Conservation (phyloP, 2,329 filamentous ascomycete species). For the Didymella lethalis region DNA sequence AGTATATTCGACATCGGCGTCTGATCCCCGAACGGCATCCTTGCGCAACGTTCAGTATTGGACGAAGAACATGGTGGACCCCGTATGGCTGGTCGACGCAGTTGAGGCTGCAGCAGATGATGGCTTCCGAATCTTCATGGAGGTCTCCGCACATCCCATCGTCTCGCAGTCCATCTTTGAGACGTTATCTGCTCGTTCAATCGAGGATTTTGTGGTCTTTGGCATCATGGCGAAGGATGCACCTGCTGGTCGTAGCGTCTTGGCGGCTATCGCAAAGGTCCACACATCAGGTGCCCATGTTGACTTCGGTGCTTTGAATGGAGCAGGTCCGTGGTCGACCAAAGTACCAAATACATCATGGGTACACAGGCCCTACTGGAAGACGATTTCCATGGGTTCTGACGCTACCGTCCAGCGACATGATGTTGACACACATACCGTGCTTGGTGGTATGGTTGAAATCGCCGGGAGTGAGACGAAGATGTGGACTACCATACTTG, state of each 20-base stretch:
- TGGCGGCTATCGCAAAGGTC: conserved; percentile 41
- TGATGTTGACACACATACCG: conserved; percentile 26
- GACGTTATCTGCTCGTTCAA: conserved; percentile 44
- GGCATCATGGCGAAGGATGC: conserved; percentile 45
- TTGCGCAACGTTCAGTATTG: conserved; percentile 49
- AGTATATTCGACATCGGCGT: conserved; percentile 50
- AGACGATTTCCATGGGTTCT: conserved; percentile 19
- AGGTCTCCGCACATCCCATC: conserved; percentile 55
- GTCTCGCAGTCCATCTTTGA: conserved; percentile 55
- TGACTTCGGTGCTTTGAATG: conserved; percentile 29
- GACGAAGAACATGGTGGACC: conserved; percentile 52
- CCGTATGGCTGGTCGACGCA: conserved; percentile 49
- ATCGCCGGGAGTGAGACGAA: conserved; percentile 23
- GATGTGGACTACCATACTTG: conserved; percentile 44
- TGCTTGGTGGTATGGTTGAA: conserved; percentile 24
- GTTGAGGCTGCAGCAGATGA: conserved; percentile 50
- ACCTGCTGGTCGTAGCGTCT: conserved; percentile 36
- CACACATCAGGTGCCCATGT: conserved; percentile 42
- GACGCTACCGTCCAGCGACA: conserved; percentile 16
- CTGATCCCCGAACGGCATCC: conserved; percentile 33
- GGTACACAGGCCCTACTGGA: conserved; percentile 33
- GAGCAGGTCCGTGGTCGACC: conserved; percentile 17
- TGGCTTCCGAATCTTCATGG: conserved; percentile 52
- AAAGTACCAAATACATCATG: conserved; percentile 38
- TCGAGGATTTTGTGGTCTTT: conserved; percentile 45